phyloP scores from a whole-genome alignment of 177 flowering plant species.

The Vitis hybrid region DNA sequence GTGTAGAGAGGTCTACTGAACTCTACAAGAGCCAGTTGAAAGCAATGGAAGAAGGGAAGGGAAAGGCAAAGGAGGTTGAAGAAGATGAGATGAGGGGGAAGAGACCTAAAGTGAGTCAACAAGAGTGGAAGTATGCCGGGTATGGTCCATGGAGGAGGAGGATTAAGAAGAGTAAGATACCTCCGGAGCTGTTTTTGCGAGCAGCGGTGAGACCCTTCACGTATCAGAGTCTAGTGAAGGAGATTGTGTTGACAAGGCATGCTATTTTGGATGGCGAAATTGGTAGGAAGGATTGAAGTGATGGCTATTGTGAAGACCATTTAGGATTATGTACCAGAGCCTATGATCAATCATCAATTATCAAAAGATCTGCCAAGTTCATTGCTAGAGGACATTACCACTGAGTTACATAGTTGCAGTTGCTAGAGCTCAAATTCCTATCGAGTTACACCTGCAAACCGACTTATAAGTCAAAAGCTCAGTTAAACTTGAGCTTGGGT shows the following conservation, averaged over 20 bases:
- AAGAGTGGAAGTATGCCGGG: conserved; percentile 65
- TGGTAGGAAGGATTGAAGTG: conserved; percentile 33
- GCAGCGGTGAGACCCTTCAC: conserved; percentile 90
- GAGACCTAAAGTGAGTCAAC: conserved; percentile 43
- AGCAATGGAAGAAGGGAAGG: conserved; percentile 28
- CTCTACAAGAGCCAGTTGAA: conserved; percentile 47
- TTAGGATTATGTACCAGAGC: neutral
- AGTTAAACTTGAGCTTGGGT: no score
- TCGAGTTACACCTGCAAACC: no score
- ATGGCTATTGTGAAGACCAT: neutral
- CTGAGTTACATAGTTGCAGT: no score
- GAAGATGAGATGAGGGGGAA: conserved; percentile 44
- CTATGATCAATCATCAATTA: no score
- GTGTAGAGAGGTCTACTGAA: conserved; percentile 40
- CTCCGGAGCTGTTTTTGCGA: conserved; percentile 73
- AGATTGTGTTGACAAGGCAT: conserved; percentile 86
- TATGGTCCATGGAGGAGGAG: conserved; percentile 58
- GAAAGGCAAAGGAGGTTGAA: conserved; percentile 31
- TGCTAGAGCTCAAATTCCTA: no score
- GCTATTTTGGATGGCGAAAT: conserved; percentile 89
- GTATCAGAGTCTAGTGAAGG: conserved; percentile 87
- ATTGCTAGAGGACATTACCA: no score
- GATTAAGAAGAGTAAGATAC: conserved; percentile 69
- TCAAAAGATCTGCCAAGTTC: no score
- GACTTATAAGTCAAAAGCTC: no score